Percentiles rank a stretch among this genome's conserved stretches.
phyloP scores from a whole-genome alignment of 106 monocot species.

The Alisma plantagoaquatica region DNA sequence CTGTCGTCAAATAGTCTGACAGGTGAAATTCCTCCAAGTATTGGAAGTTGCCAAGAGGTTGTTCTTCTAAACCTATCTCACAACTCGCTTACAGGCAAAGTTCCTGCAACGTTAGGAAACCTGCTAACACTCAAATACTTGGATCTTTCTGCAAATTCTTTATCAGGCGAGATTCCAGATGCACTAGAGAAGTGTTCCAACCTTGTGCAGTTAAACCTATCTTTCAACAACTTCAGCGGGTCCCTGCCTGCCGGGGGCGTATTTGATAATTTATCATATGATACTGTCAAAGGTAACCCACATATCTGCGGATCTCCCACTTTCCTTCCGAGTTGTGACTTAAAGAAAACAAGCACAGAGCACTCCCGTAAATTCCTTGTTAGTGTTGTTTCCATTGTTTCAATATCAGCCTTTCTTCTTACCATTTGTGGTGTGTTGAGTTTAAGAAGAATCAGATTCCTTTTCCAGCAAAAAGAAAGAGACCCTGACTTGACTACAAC shows the following conservation, averaged over 20 bases:
- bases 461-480: background rate
- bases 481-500: conserved; percentile 5
- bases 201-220: conserved; percentile 34
- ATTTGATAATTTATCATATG: conserved; percentile 16
- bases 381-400: conserved; percentile 7
- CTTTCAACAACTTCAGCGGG: conserved; percentile 47
- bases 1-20: conserved; percentile 44
- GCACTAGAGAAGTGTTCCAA: conserved; percentile 30
- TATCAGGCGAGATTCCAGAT: conserved; percentile 38
- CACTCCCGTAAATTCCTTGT: conserved; percentile 30
- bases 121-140: conserved; percentile 29
- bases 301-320: conserved; percentile 20
- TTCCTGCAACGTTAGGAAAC: conserved; percentile 29
- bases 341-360: conserved; percentile 2
- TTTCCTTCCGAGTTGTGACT: conserved; percentile 1
- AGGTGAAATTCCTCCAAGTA: conserved; percentile 12
- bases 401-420: conserved; percentile 18
- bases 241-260: conserved; percentile 25
- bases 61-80: conserved; percentile 40
- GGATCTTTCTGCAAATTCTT: conserved; percentile 42
- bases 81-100: conserved; percentile 30
- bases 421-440: conserved; percentile 15
- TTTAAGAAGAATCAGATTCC: conserved; percentile 12
- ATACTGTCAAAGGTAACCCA: conserved; percentile 36
- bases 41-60: conserved; percentile 24